Evolutionary conservation across 2,329 filamentous ascomycete genomes (phyloP).

Genomic region (Aaosphaeria arxii): DNA sequence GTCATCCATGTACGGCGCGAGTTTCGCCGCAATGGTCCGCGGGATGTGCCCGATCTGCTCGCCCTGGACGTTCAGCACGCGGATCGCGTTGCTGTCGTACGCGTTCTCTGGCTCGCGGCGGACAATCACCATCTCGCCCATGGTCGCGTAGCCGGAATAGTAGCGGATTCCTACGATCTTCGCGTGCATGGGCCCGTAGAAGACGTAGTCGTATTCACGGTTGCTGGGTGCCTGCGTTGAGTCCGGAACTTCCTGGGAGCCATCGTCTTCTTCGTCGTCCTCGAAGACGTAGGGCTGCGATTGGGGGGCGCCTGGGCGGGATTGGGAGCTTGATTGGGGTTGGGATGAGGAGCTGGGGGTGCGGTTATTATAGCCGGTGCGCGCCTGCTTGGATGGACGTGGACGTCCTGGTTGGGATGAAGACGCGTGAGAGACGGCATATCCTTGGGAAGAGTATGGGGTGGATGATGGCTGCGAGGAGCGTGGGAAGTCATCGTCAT

Average conservation of each 20-base stretch:
- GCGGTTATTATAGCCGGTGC: slow-evolving; percentile 6
- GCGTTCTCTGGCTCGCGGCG: slow-evolving; percentile 65
- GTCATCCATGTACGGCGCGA: slow-evolving; percentile 64
- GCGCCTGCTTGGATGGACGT: slow-evolving; percentile 25
- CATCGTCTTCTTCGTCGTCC: slow-evolving; percentile 26
- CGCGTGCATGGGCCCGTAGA: slow-evolving; percentile 41
- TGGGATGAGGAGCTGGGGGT: not conserved
- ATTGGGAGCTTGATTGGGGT: slow-evolving; percentile 4
- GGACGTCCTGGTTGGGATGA: slow-evolving; percentile 7
- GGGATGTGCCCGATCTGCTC: slow-evolving; percentile 78
- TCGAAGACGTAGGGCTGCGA: slow-evolving; percentile 23
- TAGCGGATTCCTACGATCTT: slow-evolving; percentile 56
- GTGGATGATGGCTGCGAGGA: slow-evolving; percentile 14
- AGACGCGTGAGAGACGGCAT: slow-evolving; percentile 5
- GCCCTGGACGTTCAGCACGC: slow-evolving; percentile 72
- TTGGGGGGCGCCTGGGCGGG: slow-evolving; percentile 21
- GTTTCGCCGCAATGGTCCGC: slow-evolving; percentile 62
- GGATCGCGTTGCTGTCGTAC: slow-evolving; percentile 64
- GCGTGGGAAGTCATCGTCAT: not conserved
- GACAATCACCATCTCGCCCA: slow-evolving; percentile 31
- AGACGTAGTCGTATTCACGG: slow-evolving; percentile 17
- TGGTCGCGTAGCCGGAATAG: slow-evolving; percentile 34
- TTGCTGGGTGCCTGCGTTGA: slow-evolving; percentile 17
- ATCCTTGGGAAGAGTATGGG: slow-evolving; percentile 13
- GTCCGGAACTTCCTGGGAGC: slow-evolving; percentile 20